Conservation (phyloP, 805 yeast genomes). For the Zygosaccharomyces gambellarensis region DNA sequence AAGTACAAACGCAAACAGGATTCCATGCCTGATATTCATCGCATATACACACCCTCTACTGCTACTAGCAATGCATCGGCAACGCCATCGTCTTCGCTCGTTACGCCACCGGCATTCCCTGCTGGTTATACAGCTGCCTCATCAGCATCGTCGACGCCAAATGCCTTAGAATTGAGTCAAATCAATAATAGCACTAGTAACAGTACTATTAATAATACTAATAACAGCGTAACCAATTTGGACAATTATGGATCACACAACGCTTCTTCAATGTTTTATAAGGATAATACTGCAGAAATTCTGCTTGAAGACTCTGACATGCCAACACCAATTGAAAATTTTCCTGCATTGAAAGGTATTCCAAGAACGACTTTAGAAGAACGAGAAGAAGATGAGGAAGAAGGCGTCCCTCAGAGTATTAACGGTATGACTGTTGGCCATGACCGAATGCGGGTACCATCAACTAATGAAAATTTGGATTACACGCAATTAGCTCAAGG, state of each 20-base stretch:
- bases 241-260: conserved; percentile 7
- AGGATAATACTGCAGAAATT: conserved; percentile 11
- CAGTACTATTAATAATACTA: not conserved
- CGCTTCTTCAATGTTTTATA: conserved; percentile 6
- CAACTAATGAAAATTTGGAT: conserved; percentile 7
- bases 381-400: conserved; percentile 13
- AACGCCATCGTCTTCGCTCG: conserved; percentile 16
- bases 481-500: conserved; percentile 14
- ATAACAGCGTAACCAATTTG: not conserved
- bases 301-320: conserved; percentile 14
- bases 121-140: conserved; percentile 16
- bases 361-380: conserved; percentile 15
- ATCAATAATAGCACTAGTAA: conserved; percentile 5
- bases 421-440: not conserved
- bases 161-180: conserved; percentile 15
- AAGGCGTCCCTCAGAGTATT: not conserved
- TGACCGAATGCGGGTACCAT: conserved; percentile 1
- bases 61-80: conserved; percentile 10
- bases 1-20: conserved; percentile 32
- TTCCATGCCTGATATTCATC: conserved; percentile 27
- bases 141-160: conserved; percentile 23
- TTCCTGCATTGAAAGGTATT: conserved; percentile 17
- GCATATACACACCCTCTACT: conserved; percentile 11
- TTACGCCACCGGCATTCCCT: conserved; percentile 16
- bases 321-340: conserved; percentile 15